These are phyloP conservation scores for Straminergon stramineum DNA, from an alignment of 225 moss, liverwort and hornwort genomes.

Conservation along the genomic window DNA sequence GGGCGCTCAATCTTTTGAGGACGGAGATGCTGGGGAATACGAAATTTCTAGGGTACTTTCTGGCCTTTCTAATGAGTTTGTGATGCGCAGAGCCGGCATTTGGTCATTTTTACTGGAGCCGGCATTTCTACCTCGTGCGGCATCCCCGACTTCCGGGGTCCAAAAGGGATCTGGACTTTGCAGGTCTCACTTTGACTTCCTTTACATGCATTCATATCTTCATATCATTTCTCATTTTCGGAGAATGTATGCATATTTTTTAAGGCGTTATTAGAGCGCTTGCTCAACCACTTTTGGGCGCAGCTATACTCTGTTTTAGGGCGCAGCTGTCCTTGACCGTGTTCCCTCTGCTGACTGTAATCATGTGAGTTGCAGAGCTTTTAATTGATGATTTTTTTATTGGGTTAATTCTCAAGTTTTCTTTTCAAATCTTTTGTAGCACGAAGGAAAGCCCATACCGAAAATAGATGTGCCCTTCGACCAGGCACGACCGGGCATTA, in stretches of 20 bases:
- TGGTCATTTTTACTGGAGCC: constrained; percentile 82
- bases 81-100: constrained; percentile 66
- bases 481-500: constrained; percentile 70
- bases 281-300: neutral
- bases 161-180: constrained; percentile 86
- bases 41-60: neutral
- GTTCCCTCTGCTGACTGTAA: neutral
- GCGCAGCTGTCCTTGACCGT: neutral
- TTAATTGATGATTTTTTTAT: neutral
- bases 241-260: neutral
- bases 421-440: constrained; percentile 22
- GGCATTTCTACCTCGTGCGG: constrained; percentile 86
- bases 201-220: neutral
- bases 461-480: constrained; percentile 75
- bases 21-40: neutral
- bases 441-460: constrained; percentile 78
- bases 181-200: constrained; percentile 32
- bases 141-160: constrained; percentile 81
- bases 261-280: constrained; percentile 1
- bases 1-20: neutral
- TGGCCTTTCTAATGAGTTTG: neutral
- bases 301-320: neutral
- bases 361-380: neutral
- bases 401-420: neutral
- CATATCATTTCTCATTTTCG: neutral